Evolutionary conservation across 768 basidiomycete species (phyloP).

Genomic region (Lentinula guzmanii): DNA sequence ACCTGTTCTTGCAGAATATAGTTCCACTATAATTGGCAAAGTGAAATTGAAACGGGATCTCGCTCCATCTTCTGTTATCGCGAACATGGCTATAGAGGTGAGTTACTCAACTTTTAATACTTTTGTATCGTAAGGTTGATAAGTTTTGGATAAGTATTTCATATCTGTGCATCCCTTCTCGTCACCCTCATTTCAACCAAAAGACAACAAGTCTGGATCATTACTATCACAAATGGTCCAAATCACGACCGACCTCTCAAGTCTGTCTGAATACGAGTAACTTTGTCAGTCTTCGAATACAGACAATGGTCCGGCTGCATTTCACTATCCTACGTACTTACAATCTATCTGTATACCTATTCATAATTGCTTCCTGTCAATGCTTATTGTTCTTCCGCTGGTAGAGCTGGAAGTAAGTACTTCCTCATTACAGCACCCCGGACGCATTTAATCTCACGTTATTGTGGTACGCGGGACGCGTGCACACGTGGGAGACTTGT

Average conservation of each 20-base stretch:
- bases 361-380: neutral
- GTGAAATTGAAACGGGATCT: neutral
- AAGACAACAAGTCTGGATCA: neutral
- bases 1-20: neutral
- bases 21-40: neutral
- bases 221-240: neutral
- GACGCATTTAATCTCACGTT: neutral
- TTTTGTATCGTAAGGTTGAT: neutral
- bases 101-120: neutral
- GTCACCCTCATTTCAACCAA: neutral
- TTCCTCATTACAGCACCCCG: neutral
- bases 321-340: neutral
- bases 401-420: neutral
- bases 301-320: too few relatives aligned
- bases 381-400: neutral
- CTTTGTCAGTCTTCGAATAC: neutral
- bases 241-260: neutral
- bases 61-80: neutral
- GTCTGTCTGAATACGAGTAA: neutral
- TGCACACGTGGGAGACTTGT: constrained; percentile 6
- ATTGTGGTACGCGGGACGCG: neutral
- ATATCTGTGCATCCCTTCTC: neutral
- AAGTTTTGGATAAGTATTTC: neutral
- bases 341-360: neutral
- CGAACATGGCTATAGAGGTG: constrained; percentile 3